Base-by-base conservation (phyloP, 768 basidiomycete species). In the Amanita fuliginea region DNA sequence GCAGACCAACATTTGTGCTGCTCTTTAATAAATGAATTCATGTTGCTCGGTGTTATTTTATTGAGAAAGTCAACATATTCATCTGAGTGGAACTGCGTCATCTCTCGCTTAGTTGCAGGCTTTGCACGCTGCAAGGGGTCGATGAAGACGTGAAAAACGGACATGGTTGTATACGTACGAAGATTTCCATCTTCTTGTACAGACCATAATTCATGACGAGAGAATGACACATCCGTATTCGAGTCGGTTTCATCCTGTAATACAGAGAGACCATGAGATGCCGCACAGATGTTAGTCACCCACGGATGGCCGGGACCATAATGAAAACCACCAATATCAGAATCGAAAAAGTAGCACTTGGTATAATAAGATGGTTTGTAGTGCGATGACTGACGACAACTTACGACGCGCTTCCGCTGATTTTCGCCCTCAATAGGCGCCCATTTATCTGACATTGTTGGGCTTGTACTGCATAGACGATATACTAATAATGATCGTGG, bases 141-240 rank as follows among this genome's bases (percentile, higher is more conserved):
- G 54, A 46, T 28, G 51, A 47, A 34, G 21, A 42, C 14, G 49
- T 22, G 3, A n/a, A 19, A 22, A 28, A 24, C n/a, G 16, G 8
- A n/a, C 10, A 24, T 42, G 16, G 13, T 24, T 6, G 18, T 42
- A 16, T 6, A 75, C 96, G 58, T 61, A 97, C 96, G 59, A 97
- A 99, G 56, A 99, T 99, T 67, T 99, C 96, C 96, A 99, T 99
- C 69, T 93, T 93, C 69, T 97, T 97, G 73, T 99, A 99, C 14
- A 99, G 69, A 16, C 94, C 93, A 64, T 97, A 97, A 68, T 98
- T 99, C 96, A 99, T 99, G 49, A 99, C 96, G 46, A 99, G 75
- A 9, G 94, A 94, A 68, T 99, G 96, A 63, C 94, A 97, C 96
- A 99, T 99, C 57, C 95, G 83, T 72, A 98, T 96, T 32, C 96